A percentile compares a stretch with the other conserved stretches of the same genome.
Evolutionary conservation across 441 rosid species (phyloP).

Genomic region (Viola pubescens): DNA sequence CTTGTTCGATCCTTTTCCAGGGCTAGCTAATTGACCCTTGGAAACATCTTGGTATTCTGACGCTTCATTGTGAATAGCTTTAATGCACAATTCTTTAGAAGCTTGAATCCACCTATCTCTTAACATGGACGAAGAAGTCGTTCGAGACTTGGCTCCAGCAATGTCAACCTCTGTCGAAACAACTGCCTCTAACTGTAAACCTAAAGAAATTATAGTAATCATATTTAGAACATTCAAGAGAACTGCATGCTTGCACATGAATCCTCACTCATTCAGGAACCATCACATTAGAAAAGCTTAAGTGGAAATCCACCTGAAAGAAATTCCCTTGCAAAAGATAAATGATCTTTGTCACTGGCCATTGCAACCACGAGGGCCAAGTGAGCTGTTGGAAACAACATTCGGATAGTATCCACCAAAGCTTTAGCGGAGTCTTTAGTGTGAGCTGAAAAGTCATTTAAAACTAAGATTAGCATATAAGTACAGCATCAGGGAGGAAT

Average conservation of each 20-base stretch:
- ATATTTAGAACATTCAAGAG: constrained; percentile 11
- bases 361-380: constrained; percentile 66
- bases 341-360: constrained; percentile 86
- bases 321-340: constrained; percentile 71
- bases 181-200: constrained; percentile 45
- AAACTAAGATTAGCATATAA: constrained; percentile 4
- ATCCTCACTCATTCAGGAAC: background rate
- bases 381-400: constrained; percentile 42
- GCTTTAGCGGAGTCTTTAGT: constrained; percentile 83
- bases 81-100: constrained; percentile 38
- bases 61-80: constrained; percentile 25
- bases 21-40: background rate
- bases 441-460: constrained; percentile 48
- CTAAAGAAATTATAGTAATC: constrained; percentile 24
- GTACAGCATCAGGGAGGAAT: background rate
- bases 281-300: background rate
- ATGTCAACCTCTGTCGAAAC: constrained; percentile 68
- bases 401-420: constrained; percentile 47
- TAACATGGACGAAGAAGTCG: constrained; percentile 43
- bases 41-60: constrained; percentile 20
- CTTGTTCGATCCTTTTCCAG: constrained; percentile 15
- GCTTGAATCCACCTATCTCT: constrained; percentile 65
- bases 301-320: constrained; percentile 38
- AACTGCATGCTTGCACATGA: background rate
- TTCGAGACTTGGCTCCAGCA: constrained; percentile 58